These are phyloP conservation scores for Podospora bellae-mahoneyi DNA, from an alignment of 495 filamentous ascomycete genomes.

Conservation along the genomic window DNA sequence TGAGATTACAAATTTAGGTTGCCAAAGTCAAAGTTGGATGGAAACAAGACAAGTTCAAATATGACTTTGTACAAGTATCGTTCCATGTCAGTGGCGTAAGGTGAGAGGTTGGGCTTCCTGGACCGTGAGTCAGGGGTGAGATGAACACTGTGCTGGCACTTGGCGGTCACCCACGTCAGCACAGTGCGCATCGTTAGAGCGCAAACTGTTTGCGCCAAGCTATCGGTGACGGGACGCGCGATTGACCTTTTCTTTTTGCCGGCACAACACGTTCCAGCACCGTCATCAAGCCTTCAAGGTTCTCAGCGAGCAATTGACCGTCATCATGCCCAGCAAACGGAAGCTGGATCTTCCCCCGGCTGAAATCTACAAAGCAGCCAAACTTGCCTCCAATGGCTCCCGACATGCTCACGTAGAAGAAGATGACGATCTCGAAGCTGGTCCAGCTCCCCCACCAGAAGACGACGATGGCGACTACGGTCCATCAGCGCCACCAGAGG, in stretches of 20 bases:
- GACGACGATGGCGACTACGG: slow-evolving; percentile 64
- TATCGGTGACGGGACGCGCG: background rate
- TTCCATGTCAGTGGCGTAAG: background rate
- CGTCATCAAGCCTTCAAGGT: background rate
- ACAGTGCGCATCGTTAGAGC: background rate
- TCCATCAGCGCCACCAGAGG: slow-evolving; percentile 63
- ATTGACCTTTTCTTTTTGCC: slow-evolving; percentile 10
- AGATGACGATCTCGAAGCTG: slow-evolving; percentile 58
- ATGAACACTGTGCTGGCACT: background rate
- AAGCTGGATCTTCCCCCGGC: slow-evolving; percentile 40
- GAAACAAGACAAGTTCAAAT: background rate
- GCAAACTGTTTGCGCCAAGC: background rate
- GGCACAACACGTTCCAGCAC: slow-evolving; percentile 1
- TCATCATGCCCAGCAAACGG: slow-evolving; percentile 1
- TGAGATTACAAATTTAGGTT: background rate
- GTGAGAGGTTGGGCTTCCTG: background rate
- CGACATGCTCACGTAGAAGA: slow-evolving; percentile 41
- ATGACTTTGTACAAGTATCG: background rate
- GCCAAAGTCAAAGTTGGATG: background rate
- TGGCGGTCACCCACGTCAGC: background rate
- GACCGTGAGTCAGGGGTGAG: background rate
- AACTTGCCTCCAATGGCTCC: slow-evolving; percentile 51
- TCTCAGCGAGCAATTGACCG: background rate
- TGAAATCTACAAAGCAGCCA: slow-evolving; percentile 84
- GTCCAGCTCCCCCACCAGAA: slow-evolving; percentile 42